Conservation (phyloP, 2,329 filamentous ascomycete species). For the Penicillium glabrum region DNA sequence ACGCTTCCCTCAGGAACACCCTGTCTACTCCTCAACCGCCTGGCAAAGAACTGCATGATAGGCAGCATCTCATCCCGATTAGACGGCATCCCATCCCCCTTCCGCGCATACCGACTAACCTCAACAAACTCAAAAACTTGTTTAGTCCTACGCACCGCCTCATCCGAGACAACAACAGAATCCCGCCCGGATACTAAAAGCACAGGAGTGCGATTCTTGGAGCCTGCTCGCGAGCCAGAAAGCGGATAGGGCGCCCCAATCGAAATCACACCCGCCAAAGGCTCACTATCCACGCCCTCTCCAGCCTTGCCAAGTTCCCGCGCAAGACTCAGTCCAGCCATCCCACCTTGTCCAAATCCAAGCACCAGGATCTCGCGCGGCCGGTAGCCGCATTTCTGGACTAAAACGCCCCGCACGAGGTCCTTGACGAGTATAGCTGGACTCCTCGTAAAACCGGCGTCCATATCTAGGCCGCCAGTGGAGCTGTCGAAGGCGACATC, state of each 20-base stretch:
- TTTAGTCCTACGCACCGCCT: conserved; percentile 64
- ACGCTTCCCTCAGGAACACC: conserved; percentile 48
- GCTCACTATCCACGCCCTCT: conserved; percentile 14
- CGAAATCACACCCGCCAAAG: conserved; percentile 43
- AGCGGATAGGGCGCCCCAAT: conserved; percentile 44
- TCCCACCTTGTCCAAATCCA: conserved; percentile 68
- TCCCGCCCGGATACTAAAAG: conserved; percentile 43
- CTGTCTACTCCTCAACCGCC: conserved; percentile 42
- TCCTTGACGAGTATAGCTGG: conserved; percentile 49
- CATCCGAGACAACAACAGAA: conserved; percentile 57
- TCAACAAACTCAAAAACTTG: conserved; percentile 66
- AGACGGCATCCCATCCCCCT: conserved; percentile 78
- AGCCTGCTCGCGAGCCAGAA: conserved; percentile 27
- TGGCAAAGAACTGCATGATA: conserved; percentile 73
- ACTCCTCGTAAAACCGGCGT: conserved; percentile 61
- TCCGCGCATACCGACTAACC: conserved; percentile 67
- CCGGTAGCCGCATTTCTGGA: conserved; percentile 61
- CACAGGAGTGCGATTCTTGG: conserved; percentile 43
- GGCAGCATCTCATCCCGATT: conserved; percentile 83
- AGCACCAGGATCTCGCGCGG: conserved; percentile 62
- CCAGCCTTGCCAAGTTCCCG: conserved; percentile 37
- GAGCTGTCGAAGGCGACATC: conserved; percentile 56
- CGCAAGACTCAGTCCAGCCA: conserved; percentile 59
- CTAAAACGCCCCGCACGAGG: conserved; percentile 53
- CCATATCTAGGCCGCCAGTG: conserved; percentile 58